Percentiles rank a stretch among this genome's conserved stretches.
Evolutionary conservation across 805 yeast genomes (phyloP).

Genomic region (Sugiyamaella boreocaroliniensis): DNA sequence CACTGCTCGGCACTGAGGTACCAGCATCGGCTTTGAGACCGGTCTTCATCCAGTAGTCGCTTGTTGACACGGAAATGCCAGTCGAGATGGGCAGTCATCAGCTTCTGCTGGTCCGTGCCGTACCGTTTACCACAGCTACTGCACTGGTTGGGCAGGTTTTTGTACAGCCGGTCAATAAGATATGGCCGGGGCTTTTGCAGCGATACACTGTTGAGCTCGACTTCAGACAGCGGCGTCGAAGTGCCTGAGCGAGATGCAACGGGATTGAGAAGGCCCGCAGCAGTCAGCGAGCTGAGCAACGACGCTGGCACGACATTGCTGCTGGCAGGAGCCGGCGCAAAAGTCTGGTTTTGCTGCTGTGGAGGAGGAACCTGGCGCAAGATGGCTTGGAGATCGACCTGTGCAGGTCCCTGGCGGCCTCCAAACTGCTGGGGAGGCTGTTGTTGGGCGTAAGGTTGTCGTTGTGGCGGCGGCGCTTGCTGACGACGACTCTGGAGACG

Average conservation of each 20-base stretch:
- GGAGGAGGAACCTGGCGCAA: not conserved
- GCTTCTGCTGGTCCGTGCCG: constrained; percentile 43
- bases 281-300: constrained; percentile 21
- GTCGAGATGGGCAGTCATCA: constrained; percentile 68
- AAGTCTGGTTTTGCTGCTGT: constrained; percentile 1
- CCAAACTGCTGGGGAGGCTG: constrained; percentile 1
- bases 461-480: constrained; percentile 1
- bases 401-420: not conserved
- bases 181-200: constrained; percentile 28
- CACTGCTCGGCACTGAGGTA: constrained; percentile 66
- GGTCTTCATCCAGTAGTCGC: constrained; percentile 45
- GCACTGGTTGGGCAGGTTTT: constrained; percentile 71
- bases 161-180: constrained; percentile 41
- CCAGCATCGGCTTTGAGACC: constrained; percentile 72
- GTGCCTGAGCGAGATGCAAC: not conserved
- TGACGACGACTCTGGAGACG: constrained; percentile 18
- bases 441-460: not conserved
- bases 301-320: constrained; percentile 5
- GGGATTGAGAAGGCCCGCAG: constrained; percentile 24
- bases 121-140: constrained; percentile 86
- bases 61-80: constrained; percentile 95
- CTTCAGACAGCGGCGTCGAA: constrained; percentile 10
- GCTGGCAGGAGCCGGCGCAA: not conserved
- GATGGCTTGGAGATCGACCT: not conserved
- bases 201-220: constrained; percentile 30